phyloP scores from a whole-genome alignment of 805 yeast species.

The Yarrowia keelungensis region DNA sequence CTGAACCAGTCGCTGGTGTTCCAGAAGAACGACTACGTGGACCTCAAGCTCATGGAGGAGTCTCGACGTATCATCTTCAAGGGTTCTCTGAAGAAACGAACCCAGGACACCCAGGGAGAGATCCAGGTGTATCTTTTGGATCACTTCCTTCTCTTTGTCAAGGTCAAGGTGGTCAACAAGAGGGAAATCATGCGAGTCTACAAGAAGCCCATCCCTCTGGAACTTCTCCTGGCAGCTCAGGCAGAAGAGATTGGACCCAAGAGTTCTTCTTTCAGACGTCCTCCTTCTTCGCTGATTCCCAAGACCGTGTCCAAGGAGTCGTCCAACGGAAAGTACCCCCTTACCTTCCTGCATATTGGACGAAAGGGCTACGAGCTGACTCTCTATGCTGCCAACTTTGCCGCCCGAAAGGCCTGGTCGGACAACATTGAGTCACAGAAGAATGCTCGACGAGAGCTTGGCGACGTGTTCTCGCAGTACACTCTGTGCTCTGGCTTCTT shows the following conservation, averaged over 20 bases:
- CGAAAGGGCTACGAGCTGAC: constrained; percentile 57
- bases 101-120: constrained; percentile 73
- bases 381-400: constrained; percentile 52
- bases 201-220: constrained; percentile 61
- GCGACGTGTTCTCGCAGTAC: constrained; percentile 80
- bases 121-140: constrained; percentile 88
- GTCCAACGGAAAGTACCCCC: constrained; percentile 51
- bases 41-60: constrained; percentile 82
- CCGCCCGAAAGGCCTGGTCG: constrained; percentile 76
- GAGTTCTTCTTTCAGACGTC: constrained; percentile 46
- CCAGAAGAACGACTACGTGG: constrained; percentile 82
- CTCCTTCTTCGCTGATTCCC: constrained; percentile 44
- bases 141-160: constrained; percentile 83
- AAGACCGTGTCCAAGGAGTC: constrained; percentile 39
- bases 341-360: constrained; percentile 59
- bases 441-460: constrained; percentile 67
- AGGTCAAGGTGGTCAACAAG: constrained; percentile 84
- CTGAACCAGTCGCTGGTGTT: constrained; percentile 83
- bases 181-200: constrained; percentile 91
- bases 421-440: constrained; percentile 85
- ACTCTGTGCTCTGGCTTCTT: constrained; percentile 79
- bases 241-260: constrained; percentile 78
- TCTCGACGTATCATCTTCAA: constrained; percentile 80
- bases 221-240: constrained; percentile 56
- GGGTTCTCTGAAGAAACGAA: constrained; percentile 75